phyloP scores from a whole-genome alignment of 2,329 filamentous ascomycete species.

The Aureobasidium sp. region DNA sequence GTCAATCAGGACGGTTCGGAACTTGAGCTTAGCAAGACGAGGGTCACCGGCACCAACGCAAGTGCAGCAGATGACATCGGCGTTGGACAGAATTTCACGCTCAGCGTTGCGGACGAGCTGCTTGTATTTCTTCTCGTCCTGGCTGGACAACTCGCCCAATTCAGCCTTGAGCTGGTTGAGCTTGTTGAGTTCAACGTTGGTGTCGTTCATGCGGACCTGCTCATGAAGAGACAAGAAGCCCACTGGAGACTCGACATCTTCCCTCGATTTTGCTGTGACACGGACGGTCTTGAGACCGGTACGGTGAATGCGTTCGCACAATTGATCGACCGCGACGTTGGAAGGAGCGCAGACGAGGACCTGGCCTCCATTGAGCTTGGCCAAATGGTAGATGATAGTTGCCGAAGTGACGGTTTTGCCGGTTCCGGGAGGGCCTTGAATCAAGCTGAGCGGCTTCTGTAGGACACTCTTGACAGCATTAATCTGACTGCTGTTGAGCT shows the following conservation, averaged over 20 bases:
- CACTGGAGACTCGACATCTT: constrained; percentile 98
- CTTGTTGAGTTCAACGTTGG: constrained; percentile 87
- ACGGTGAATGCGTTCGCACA: constrained; percentile 91
- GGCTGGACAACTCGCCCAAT: constrained; percentile 81
- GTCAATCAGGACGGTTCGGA: constrained; percentile 94
- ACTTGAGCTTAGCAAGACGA: constrained; percentile 92
- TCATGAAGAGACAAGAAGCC: constrained; percentile 92
- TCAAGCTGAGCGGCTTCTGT: constrained; percentile 87
- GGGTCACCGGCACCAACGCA: constrained; percentile 97
- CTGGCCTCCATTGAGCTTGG: constrained; percentile 89
- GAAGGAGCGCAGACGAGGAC: constrained; percentile 95
- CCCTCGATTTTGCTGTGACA: constrained; percentile 95
- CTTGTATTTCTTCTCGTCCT: constrained; percentile 98
- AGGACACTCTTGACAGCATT: constrained; percentile 93
- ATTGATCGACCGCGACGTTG: constrained; percentile 96
- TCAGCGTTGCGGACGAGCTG: constrained; percentile 89
- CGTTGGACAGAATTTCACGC: constrained; percentile 88
- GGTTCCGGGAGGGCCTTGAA: constrained; percentile 93
- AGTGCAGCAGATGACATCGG: constrained; percentile 97
- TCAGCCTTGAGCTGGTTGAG: constrained; percentile 89
- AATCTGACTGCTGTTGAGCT: constrained; percentile 92
- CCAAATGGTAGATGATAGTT: constrained; percentile 95
- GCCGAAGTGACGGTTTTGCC: constrained; percentile 98
- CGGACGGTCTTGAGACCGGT: constrained; percentile 95
- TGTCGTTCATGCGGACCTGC: constrained; percentile 96